A percentile compares a stretch with the other conserved stretches of the same genome.
Conservation (phyloP, 371 early-diverging fungal genomes). For the Haplosporangium sp. region DNA sequence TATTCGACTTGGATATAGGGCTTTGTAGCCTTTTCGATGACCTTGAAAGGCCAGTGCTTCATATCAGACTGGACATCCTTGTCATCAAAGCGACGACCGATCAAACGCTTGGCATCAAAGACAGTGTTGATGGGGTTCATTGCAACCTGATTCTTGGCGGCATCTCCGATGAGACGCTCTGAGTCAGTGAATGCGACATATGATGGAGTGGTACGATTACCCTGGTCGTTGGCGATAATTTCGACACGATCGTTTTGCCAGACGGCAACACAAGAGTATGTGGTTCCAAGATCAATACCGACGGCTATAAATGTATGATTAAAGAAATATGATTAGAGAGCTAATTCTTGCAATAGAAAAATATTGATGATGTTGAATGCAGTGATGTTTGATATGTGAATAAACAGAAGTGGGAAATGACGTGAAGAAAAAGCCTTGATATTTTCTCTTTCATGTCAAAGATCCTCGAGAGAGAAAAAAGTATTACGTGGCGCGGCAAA, state of each 20-base stretch:
- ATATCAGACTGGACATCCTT: conserved; percentile 91
- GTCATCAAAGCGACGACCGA: too few relatives aligned
- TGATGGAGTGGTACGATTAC: conserved; percentile 96
- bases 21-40: conserved; percentile 84
- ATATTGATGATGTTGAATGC: not conserved
- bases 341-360: too few relatives aligned
- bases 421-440: not conserved
- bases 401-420: not conserved
- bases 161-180: conserved; percentile 94
- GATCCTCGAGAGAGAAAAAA: not conserved
- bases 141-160: conserved; percentile 94
- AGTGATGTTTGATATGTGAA: not conserved
- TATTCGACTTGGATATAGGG: conserved; percentile 86
- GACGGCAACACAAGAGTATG: conserved; percentile 99
- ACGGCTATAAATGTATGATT: conserved; percentile 54
- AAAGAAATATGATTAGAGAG: conserved; percentile 3
- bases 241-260: conserved; percentile 97
- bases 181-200: conserved; percentile 94
- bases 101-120: conserved; percentile 76
- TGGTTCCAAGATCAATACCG: conserved; percentile 99
- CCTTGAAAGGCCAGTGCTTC: conserved; percentile 94
- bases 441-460: not conserved
- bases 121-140: conserved; percentile 92
- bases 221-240: conserved; percentile 98
- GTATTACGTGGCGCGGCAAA: not conserved